Evolutionary conservation across 495 filamentous ascomycete genomes (phyloP), one percentile per base, ranked within the genome.

Genomic region (Thozetella sp.): DNA sequence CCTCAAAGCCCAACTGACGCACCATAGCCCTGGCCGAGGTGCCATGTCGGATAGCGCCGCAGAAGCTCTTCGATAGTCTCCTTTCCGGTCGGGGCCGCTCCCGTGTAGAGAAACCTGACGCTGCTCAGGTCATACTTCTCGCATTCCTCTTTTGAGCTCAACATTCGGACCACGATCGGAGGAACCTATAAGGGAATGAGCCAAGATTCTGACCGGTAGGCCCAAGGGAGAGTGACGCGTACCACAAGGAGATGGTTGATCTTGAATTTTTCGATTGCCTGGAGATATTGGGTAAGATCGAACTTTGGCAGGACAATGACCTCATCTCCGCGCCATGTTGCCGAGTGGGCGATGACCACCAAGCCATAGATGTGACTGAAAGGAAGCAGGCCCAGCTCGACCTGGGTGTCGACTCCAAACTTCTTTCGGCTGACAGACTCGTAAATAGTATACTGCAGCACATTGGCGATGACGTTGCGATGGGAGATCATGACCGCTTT

Each of bases 401-500:
- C 84, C 51, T 94, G 90, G 0, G 83, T 86, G 27, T 75, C 73
- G 50, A 75, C 58, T 11, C 77, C 75, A 1, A 67, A 62, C 25
- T 79, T 65, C 30, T 66, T 73, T 40, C 73, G 61, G 3, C 66
- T 60, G 1, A 73, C 62, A n/a, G 73, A 67, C 26, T 94, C 89
- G 59, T 76, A 86, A 13, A 78, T 69, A 19, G 67, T 59, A 57
- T 87, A 80, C 64, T 93, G 89, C 64, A 95, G 67, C 1, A 85
- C 82, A 65, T 96, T 97, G 25, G 91, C 86, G 53, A 97, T 97
- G 19, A 96, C 89, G 67, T 97, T 97, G 17, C 79, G 74, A 72
- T 97, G 93, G 15, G 91, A 89, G 61, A 97, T 92, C 92, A 93
- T 96, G 37, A 96, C 93, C 24, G 92, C 93, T 92, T 97, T 97